Base-by-base conservation (phyloP, 257 asterid species). In the Eucommia ulmoides region DNA sequence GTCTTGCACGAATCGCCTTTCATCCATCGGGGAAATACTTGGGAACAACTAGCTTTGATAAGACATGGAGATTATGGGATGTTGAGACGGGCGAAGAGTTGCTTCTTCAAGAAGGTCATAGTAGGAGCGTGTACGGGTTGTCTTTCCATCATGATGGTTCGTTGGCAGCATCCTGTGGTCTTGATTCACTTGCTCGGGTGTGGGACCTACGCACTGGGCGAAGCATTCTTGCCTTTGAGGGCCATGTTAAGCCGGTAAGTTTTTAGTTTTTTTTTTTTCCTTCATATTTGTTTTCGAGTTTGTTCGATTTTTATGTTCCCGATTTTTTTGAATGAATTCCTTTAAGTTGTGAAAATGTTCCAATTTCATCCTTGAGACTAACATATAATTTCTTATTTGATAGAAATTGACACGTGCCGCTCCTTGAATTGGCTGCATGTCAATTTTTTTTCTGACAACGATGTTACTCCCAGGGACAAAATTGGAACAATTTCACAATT, bases 101-200 rank as follows among this genome's bases (percentile, higher is more conserved):
- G 58, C 96, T 91, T 66, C 85, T 85, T 66, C 98, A 91, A 70
- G 98, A 91, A 80, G 98, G 96, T 48, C 96, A 86, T 58, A 91
- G 96, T 55, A 83, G 96, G 70, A 81, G 98, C 67, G 81, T 91
- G 1, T 91, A 91, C 60, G 98, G 96, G 21, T 47, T 91, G 26
- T 29, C 84, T 45, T 91, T 91, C 61, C 94, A 86, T 49, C 76
- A 57, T 47, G 98, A 91, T 59, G 98, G 98, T 59, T 87, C 98
- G 45, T 77, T 91, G 56, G 96, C 77, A 33, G 98, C 93, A 60
- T 77, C 96, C 21, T 91, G 96, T 51, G 98, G 96, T 52, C 68
- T 91, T 46, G 95, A 91, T 70, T 53, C 96, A 15, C 96, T 86
- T 63, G 94, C 91, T 56, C 88, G 95, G 47, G 95, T 83, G 41